phyloP scores from a whole-genome alignment of 2,329 filamentous ascomycete genomes.

The Gaeumannomyces sp. region DNA sequence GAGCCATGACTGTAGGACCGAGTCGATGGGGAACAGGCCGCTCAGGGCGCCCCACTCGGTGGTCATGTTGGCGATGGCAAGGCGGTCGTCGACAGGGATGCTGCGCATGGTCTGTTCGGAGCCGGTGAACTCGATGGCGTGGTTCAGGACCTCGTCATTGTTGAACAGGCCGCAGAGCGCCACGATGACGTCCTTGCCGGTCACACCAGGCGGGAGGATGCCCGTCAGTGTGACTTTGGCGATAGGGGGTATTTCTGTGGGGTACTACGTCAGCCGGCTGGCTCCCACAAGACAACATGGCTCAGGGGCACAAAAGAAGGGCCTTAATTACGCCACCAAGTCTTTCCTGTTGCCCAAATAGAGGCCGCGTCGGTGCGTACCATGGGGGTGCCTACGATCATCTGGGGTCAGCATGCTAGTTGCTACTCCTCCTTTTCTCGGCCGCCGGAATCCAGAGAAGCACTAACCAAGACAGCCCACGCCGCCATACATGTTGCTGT shows the following conservation, averaged over 20 bases:
- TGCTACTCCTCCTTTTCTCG: neutral
- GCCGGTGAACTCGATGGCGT: constrained; percentile 82
- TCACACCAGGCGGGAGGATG: constrained; percentile 68
- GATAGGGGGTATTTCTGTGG: constrained; percentile 66
- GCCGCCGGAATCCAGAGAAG: too few species aligned
- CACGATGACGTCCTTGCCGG: constrained; percentile 91
- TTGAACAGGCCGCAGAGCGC: constrained; percentile 83
- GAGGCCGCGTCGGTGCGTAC: constrained; percentile 82
- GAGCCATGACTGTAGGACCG: constrained; percentile 65
- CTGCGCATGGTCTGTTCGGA: constrained; percentile 67
- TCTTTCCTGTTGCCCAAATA: constrained; percentile 77
- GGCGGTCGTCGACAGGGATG: constrained; percentile 60
- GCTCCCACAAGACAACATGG: neutral
- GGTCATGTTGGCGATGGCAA: constrained; percentile 70
- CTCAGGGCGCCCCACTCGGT: constrained; percentile 69
- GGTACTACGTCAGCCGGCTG: neutral
- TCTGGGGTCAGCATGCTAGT: neutral
- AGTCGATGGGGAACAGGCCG: constrained; percentile 74
- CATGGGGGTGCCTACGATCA: constrained; percentile 61
- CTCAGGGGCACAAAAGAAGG: neutral
- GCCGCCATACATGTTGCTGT: constrained; percentile 80
- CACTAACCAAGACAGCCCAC: constrained; percentile 52
- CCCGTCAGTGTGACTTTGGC: constrained; percentile 75
- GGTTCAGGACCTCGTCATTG: constrained; percentile 83
- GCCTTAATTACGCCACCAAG: constrained; percentile 60